Percentiles rank a stretch among this genome's conserved stretches.
Conservation (phyloP, 1,139 yeast species). For the Geotrichum cucujoidarum region DNA sequence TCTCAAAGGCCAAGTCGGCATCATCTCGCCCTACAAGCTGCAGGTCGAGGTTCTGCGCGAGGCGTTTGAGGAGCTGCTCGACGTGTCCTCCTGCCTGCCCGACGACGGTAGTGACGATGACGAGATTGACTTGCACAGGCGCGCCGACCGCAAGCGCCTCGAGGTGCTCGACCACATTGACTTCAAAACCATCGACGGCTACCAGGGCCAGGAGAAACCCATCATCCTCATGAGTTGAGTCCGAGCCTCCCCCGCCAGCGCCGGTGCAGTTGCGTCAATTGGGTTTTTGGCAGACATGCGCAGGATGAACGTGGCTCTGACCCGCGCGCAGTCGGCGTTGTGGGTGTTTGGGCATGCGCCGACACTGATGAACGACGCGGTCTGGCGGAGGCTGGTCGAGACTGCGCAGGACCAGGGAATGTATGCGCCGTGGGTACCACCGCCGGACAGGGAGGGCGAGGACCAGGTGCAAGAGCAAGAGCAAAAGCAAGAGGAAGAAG, state of each 20-base stretch:
- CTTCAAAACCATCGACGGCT: constrained; percentile 95
- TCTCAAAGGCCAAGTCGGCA: constrained; percentile 72
- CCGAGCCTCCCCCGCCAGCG: constrained; percentile 62
- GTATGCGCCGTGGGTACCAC: no score
- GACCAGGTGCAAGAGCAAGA: no score
- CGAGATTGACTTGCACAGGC: neutral
- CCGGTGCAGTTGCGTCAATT: constrained; percentile 75
- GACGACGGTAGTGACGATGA: neutral
- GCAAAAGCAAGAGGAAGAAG: no score
- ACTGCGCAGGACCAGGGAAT: constrained; percentile 55
- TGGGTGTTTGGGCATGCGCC: constrained; percentile 78
- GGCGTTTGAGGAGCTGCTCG: constrained; percentile 55
- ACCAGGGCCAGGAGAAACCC: constrained; percentile 97
- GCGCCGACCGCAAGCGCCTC: constrained; percentile 35
- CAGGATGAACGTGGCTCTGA: constrained; percentile 92
- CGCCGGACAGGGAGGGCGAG: no score
- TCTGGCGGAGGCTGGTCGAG: constrained; percentile 62
- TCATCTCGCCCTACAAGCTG: constrained; percentile 92
- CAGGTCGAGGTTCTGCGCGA: constrained; percentile 61
- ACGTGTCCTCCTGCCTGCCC: neutral
- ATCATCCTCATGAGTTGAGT: constrained; percentile 93
- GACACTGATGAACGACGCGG: constrained; percentile 49
- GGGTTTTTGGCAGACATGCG: constrained; percentile 87
- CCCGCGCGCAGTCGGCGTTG: constrained; percentile 86
- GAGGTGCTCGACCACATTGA: constrained; percentile 63